phyloP scores from a whole-genome alignment of 2,329 filamentous ascomycete genomes.

The Ceratocystiopsis sp. region DNA sequence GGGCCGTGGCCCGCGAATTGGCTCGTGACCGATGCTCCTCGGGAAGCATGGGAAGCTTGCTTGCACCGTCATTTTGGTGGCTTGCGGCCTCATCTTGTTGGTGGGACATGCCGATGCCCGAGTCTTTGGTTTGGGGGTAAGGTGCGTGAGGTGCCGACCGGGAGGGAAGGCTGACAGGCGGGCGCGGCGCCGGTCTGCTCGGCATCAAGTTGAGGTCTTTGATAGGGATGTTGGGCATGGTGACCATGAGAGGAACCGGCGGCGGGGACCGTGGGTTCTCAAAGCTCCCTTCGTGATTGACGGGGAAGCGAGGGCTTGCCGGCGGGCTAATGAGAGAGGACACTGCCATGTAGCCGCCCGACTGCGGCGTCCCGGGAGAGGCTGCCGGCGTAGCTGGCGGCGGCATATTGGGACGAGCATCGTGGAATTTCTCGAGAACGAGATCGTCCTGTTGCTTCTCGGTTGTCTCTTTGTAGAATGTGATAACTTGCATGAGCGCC shows the following conservation, averaged over 20 bases:
- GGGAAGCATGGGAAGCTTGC: constrained; percentile 40
- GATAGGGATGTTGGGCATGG: constrained; percentile 39
- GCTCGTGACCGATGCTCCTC: constrained; percentile 53
- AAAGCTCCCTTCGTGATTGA: constrained; percentile 84
- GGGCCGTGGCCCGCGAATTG: constrained; percentile 45
- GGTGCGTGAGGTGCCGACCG: constrained; percentile 39
- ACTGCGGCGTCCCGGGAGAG: constrained; percentile 25
- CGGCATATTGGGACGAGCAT: constrained; percentile 46
- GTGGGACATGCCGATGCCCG: constrained; percentile 44
- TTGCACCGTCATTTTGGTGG: constrained; percentile 35
- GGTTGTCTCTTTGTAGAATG: constrained; percentile 91
- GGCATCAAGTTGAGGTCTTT: constrained; percentile 53
- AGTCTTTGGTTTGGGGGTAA: constrained; percentile 39
- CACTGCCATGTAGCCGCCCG: constrained; percentile 38
- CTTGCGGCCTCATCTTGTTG: constrained; percentile 32
- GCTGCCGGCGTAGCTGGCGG: constrained; percentile 17
- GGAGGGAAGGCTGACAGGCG: constrained; percentile 49
- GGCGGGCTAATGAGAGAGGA: constrained; percentile 59
- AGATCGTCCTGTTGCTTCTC: constrained; percentile 67
- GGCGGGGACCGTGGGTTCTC: constrained; percentile 91
- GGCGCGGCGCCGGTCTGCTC: constrained; percentile 69
- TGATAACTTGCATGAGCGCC: constrained; percentile 87
- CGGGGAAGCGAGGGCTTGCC: constrained; percentile 70
- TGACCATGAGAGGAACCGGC: constrained; percentile 28
- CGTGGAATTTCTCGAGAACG: constrained; percentile 90